phyloP scores from a whole-genome alignment of 768 basidiomycete genomes.

The Cyclocybe aegerita region DNA sequence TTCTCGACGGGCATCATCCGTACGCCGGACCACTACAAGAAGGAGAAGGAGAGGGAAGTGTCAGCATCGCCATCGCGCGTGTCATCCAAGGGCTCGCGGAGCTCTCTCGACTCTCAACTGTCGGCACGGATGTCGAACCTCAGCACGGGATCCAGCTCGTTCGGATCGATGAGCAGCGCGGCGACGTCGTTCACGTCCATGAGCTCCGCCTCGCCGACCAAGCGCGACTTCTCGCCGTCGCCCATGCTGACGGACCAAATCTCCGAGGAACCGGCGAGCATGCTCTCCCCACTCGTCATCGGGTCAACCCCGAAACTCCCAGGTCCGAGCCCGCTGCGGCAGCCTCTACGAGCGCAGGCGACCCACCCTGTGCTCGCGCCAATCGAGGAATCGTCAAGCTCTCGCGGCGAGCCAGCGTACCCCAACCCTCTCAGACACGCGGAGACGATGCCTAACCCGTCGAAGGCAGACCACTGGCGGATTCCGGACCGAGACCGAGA shows the following conservation, averaged over 20 bases:
- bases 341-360: constrained; percentile 3
- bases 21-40: constrained; percentile 60
- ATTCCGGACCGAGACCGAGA: too few species aligned
- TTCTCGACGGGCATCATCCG: constrained; percentile 71
- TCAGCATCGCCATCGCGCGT: constrained; percentile 12
- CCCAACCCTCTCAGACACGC: constrained; percentile 2
- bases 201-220: constrained; percentile 18
- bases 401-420: not conserved
- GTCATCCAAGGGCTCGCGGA: constrained; percentile 14
- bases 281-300: constrained; percentile 46
- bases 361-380: not conserved
- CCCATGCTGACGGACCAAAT: constrained; percentile 26
- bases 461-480: constrained; percentile 1
- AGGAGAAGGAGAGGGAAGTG: constrained; percentile 3
- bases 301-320: constrained; percentile 30
- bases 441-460: constrained; percentile 8
- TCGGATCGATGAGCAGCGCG: constrained; percentile 7
- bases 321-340: constrained; percentile 18
- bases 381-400: not conserved
- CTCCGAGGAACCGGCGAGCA: constrained; percentile 44
- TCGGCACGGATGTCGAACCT: constrained; percentile 20
- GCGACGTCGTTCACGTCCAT: constrained; percentile 16
- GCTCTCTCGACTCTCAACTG: constrained; percentile 11
- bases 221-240: constrained; percentile 15
- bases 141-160: constrained; percentile 8